Percentiles rank a stretch among this genome's conserved stretches.
phyloP scores from a whole-genome alignment of 2,329 filamentous ascomycete genomes.

The Huntiella omanensis region DNA sequence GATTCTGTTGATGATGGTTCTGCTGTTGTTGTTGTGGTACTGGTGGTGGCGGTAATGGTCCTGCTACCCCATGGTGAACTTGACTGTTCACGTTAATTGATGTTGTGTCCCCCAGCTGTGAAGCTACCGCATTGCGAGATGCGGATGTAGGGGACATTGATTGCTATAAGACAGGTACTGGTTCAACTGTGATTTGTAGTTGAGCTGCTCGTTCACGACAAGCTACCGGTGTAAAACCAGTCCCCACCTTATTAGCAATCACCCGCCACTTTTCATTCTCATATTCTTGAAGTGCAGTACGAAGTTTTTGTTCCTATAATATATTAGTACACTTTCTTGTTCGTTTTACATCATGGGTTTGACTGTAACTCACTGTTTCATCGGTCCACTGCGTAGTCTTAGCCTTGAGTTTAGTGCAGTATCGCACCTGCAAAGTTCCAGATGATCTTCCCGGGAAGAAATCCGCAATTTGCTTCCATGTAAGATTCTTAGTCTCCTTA shows the following conservation, averaged over 20 bases:
- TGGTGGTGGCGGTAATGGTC: background rate
- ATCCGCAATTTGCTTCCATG: conserved; percentile 94
- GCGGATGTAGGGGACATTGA: conserved; percentile 32
- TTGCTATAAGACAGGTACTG: conserved; percentile 32
- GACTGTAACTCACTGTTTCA: conserved; percentile 51
- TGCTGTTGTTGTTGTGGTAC: conserved; percentile 1
- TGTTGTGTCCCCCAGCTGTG: conserved; percentile 16
- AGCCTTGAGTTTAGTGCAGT: conserved; percentile 86
- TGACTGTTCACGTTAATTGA: background rate
- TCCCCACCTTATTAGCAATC: conserved; percentile 76
- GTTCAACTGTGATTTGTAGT: conserved; percentile 24
- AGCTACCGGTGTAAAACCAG: conserved; percentile 69
- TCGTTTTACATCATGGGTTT: background rate
- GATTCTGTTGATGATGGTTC: conserved; percentile 3
- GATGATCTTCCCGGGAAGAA: conserved; percentile 86
- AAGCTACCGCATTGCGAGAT: conserved; percentile 25
- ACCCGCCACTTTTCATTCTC: conserved; percentile 88
- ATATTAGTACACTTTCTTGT: background rate
- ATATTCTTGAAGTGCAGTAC: conserved; percentile 61
- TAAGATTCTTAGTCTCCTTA: conserved; percentile 86
- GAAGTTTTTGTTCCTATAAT: conserved; percentile 56
- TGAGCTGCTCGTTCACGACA: conserved; percentile 66
- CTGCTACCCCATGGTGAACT: conserved; percentile 16
- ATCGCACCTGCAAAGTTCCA: conserved; percentile 79
- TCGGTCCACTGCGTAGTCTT: conserved; percentile 90